A percentile compares a stretch with the other conserved stretches of the same genome.
These are phyloP conservation scores for Curvularia eragrostidis DNA, from an alignment of 2,329 filamentous ascomycete genomes.

Conservation along the genomic window DNA sequence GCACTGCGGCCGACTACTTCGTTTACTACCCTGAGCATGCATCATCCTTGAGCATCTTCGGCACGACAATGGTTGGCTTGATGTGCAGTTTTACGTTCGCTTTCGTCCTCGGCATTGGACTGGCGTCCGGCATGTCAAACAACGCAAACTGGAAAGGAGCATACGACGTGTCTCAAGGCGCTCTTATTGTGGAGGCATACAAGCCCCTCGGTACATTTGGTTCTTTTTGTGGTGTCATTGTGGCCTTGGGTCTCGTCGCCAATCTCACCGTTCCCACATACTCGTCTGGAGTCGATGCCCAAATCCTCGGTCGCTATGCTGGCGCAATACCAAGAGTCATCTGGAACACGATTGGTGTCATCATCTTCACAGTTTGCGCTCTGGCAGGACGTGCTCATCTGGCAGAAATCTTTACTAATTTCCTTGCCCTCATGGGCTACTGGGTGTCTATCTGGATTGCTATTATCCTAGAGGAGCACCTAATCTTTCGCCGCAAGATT, in stretches of 20 bases:
- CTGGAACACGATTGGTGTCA: slow-evolving; percentile 68
- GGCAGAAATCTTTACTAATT: slow-evolving; percentile 71
- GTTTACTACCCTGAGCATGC: slow-evolving; percentile 68
- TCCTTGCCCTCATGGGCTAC: slow-evolving; percentile 74
- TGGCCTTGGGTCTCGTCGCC: slow-evolving; percentile 68
- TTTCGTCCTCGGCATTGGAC: slow-evolving; percentile 67
- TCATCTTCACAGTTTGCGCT: slow-evolving; percentile 70
- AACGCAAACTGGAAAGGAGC: slow-evolving; percentile 64
- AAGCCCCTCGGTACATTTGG: slow-evolving; percentile 67
- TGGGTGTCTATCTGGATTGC: slow-evolving; percentile 71
- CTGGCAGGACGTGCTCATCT: slow-evolving; percentile 67
- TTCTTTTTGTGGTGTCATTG: slow-evolving; percentile 69
- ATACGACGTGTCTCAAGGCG: slow-evolving; percentile 66
- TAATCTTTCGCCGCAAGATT: slow-evolving; percentile 63
- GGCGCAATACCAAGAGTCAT: slow-evolving; percentile 66
- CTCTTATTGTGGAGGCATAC: slow-evolving; percentile 69
- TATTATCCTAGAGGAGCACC: slow-evolving; percentile 67
- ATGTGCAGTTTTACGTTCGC: slow-evolving; percentile 66
- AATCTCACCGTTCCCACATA: slow-evolving; percentile 71
- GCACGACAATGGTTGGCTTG: slow-evolving; percentile 64
- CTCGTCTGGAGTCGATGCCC: slow-evolving; percentile 70
- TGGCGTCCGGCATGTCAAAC: slow-evolving; percentile 63
- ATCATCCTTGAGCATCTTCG: slow-evolving; percentile 61
- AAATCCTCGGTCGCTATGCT: slow-evolving; percentile 67
- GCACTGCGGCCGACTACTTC: slow-evolving; percentile 70